These are phyloP conservation scores for Erysimum cheiranthoides DNA, from an alignment of 345 rosid species.

Conservation along the genomic window DNA sequence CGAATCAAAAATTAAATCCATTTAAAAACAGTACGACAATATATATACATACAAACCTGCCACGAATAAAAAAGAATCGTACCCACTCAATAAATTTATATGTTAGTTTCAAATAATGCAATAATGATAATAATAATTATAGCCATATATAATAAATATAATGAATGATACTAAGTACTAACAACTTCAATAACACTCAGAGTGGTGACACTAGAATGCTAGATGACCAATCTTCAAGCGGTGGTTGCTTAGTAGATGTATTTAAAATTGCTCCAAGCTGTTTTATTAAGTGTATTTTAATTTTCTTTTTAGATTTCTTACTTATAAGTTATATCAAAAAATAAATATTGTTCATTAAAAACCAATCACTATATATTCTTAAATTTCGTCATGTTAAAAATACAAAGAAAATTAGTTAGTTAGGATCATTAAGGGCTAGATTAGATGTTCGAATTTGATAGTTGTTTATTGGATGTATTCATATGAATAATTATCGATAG, in stretches of 20 bases:
- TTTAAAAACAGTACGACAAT: too few species aligned
- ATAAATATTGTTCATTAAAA: too few species aligned
- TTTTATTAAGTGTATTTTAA: not conserved
- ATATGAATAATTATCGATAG: not conserved
- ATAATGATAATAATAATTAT: conserved; percentile 17
- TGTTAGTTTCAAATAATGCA: conserved; percentile 34
- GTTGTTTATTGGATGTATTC: not conserved
- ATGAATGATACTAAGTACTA: conserved; percentile 23
- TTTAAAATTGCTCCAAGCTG: not conserved
- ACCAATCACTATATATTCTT: too few species aligned
- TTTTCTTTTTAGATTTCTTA: not conserved
- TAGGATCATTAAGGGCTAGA: conserved; percentile 13
- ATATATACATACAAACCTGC: conserved; percentile 7
- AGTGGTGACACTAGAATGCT: conserved; percentile 36
- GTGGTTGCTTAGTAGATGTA: conserved; percentile 31
- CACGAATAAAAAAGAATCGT: conserved; percentile 1
- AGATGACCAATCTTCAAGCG: conserved; percentile 18
- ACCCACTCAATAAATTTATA: conserved; percentile 17
- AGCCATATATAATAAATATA: not conserved
- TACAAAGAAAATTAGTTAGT: not conserved
- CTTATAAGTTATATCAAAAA: too few species aligned
- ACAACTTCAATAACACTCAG: conserved; percentile 35
- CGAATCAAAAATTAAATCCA: too few species aligned
- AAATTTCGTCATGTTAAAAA: not conserved
- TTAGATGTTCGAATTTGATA: conserved; percentile 8